Conservation (phyloP, 208 protist species). For the Leishmania lainsoni region DNA sequence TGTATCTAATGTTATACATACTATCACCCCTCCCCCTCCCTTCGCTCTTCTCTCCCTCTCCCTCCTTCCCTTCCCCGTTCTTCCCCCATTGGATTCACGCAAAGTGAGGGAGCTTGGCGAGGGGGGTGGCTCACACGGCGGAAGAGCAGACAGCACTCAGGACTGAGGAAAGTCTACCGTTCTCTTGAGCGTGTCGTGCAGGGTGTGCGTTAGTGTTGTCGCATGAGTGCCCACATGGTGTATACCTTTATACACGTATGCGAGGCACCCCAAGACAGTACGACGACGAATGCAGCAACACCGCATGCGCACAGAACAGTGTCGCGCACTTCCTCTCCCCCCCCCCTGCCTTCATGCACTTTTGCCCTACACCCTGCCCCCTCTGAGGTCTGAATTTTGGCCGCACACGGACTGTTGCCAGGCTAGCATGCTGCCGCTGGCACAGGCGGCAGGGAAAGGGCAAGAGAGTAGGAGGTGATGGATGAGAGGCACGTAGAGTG, state of each 20-base stretch:
- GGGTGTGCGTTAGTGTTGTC: background rate
- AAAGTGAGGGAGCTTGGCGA: background rate
- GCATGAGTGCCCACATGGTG: background rate
- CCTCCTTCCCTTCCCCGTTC: background rate
- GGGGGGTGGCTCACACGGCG: background rate
- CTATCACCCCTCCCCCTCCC: background rate
- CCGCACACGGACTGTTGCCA: background rate
- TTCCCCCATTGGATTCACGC: background rate
- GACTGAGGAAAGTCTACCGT: background rate
- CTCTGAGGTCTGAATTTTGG: background rate
- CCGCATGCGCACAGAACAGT: background rate
- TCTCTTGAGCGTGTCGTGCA: background rate
- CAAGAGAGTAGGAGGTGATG: background rate
- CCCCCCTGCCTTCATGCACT: background rate
- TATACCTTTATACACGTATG: slow-evolving; percentile 7
- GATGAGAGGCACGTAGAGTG: background rate
- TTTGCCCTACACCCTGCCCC: background rate
- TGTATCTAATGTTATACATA: background rate
- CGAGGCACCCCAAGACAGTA: background rate
- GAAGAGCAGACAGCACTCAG: background rate
- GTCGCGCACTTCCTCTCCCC: background rate
- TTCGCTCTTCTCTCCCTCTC: background rate
- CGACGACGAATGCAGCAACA: background rate
- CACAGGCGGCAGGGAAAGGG: background rate
- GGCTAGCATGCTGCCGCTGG: background rate